phyloP scores from a whole-genome alignment of 129 eudicot genomes.

The Flaveria brownii region DNA sequence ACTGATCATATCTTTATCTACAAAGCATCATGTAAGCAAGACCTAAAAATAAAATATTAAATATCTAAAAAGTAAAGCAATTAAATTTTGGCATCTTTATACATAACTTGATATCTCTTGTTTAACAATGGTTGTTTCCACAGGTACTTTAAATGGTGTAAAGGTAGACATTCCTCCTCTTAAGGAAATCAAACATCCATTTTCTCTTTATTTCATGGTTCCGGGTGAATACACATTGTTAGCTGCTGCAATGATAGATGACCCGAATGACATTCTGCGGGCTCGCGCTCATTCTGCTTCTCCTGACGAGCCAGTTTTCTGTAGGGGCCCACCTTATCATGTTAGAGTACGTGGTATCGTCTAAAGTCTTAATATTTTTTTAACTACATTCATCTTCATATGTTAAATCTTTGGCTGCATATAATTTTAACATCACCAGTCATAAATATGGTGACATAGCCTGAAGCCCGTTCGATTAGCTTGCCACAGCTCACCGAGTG shows the following conservation, averaged over 20 bases:
- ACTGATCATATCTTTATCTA: neutral
- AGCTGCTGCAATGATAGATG: slow-evolving; percentile 86
- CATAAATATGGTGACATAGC: neutral
- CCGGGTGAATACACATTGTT: slow-evolving; percentile 96
- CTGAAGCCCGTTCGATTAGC: neutral
- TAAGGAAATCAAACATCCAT: slow-evolving; percentile 71
- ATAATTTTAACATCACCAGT: neutral
- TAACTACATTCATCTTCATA: slow-evolving; percentile 20
- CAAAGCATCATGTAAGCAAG: neutral
- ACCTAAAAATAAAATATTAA: no score
- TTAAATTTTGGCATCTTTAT: neutral
- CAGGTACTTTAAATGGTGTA: slow-evolving; percentile 77
- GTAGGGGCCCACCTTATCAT: slow-evolving; percentile 92
- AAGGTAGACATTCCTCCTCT: slow-evolving; percentile 84
- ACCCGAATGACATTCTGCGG: slow-evolving; percentile 85
- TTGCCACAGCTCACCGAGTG: neutral
- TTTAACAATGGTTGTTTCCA: neutral
- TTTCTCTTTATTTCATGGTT: slow-evolving; percentile 74
- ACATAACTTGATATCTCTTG: neutral
- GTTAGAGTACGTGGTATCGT: slow-evolving; percentile 73
- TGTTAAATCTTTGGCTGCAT: neutral
- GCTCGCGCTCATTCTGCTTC: slow-evolving; percentile 70
- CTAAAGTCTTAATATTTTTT: slow-evolving; percentile 18
- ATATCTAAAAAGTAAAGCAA: no score
- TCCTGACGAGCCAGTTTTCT: slow-evolving; percentile 71